These are phyloP conservation scores for Botrytis squamosa DNA, from an alignment of 2,329 filamentous ascomycete species.

Conservation along the genomic window DNA sequence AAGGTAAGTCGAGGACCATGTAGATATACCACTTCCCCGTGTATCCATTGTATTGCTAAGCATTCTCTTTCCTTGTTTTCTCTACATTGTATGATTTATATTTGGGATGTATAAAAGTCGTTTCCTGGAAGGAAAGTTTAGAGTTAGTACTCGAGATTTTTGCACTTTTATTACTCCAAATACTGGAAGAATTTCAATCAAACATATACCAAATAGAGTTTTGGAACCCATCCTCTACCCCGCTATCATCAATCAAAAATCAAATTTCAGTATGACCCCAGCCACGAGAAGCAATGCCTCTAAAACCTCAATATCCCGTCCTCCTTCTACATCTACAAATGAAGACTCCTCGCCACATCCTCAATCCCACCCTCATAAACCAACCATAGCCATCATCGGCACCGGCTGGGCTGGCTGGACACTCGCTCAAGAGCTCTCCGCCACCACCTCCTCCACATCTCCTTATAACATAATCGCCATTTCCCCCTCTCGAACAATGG, in stretches of 20 bases:
- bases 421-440: slow-evolving; percentile 40
- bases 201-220: neutral
- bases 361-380: neutral
- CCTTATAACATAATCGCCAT: slow-evolving; percentile 44
- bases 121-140: neutral
- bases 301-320: neutral
- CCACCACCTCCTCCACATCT: slow-evolving; percentile 30
- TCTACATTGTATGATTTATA: neutral
- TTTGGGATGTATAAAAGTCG: neutral
- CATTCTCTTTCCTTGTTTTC: neutral
- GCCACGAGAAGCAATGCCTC: neutral
- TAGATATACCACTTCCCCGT: neutral
- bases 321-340: neutral
- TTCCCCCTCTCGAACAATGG: slow-evolving; percentile 44
- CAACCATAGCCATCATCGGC: slow-evolving; percentile 11
- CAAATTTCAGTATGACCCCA: neutral
- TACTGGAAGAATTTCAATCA: neutral
- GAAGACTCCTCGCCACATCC: neutral
- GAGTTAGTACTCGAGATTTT: neutral
- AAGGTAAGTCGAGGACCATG: neutral
- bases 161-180: neutral
- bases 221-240: neutral
- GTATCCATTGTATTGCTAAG: neutral
- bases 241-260: neutral
- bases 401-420: slow-evolving; percentile 40